Percentiles rank a stretch among this genome's conserved stretches.
These are phyloP conservation scores for Sporisorium graminicola DNA, from an alignment of 1,284 basidiomycete genomes.

Conservation along the genomic window DNA sequence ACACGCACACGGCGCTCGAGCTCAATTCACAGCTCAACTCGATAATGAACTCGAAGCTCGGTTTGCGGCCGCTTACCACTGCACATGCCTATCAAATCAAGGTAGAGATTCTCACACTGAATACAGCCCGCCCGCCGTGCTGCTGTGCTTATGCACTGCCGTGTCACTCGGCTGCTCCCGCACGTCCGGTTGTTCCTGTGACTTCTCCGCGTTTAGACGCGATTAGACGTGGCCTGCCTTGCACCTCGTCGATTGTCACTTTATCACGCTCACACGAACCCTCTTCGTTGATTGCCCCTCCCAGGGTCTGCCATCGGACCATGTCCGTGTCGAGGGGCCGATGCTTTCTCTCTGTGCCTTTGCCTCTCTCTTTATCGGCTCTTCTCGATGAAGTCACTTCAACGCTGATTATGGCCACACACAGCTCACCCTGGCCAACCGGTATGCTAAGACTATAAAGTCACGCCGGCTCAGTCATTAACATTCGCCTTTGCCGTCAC, in stretches of 20 bases:
- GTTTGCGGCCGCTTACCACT: neutral
- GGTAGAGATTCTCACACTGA: neutral
- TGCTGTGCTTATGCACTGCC: neutral
- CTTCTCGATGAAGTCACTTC: slow-evolving; percentile 1
- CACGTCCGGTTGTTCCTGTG: neutral
- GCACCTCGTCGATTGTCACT: slow-evolving; percentile 2
- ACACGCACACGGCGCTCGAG: neutral
- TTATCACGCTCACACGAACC: too few relatives aligned
- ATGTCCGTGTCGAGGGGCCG: slow-evolving; percentile 21
- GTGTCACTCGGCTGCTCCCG: neutral
- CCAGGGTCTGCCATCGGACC: slow-evolving; percentile 15
- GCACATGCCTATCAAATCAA: neutral
- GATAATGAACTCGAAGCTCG: too few relatives aligned
- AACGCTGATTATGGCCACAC: neutral
- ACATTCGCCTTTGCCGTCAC: neutral
- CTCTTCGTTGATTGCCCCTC: neutral
- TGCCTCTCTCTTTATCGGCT: neutral
- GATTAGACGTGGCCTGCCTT: too few relatives aligned
- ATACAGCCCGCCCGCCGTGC: neutral
- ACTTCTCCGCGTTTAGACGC: slow-evolving; percentile 5
- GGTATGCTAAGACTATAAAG: slow-evolving; percentile 6
- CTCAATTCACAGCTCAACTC: neutral
- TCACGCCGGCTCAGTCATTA: neutral
- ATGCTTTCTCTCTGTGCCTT: neutral
- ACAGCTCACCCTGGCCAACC: neutral